A percentile compares a stretch with the other conserved stretches of the same genome.
Evolutionary conservation across 225 moss, liverwort and hornwort species (phyloP).

Genomic region (Anthoceros angustus): DNA sequence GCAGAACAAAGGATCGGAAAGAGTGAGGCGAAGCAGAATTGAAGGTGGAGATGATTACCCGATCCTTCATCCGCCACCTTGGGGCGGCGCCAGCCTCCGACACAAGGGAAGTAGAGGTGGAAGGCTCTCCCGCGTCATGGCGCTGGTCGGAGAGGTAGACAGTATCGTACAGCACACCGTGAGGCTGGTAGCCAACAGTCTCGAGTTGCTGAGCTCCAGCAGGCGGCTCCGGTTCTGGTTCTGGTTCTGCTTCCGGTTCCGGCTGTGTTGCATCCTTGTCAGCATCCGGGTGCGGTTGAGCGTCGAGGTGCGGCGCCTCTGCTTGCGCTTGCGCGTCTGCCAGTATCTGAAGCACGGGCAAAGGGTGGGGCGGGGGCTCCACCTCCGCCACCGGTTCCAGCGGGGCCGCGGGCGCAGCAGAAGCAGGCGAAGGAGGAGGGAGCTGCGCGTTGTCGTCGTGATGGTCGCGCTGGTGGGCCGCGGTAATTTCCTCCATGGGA

Average conservation of each 20-base stretch:
- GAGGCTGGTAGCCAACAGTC: conserved; percentile 36
- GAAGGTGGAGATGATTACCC: conserved; percentile 39
- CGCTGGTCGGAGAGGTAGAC: conserved; percentile 76
- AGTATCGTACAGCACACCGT: conserved; percentile 7
- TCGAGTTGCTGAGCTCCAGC: conserved; percentile 24
- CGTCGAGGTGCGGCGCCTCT: conserved; percentile 6
- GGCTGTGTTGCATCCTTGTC: background rate
- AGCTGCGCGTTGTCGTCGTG: background rate
- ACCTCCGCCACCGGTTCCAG: background rate
- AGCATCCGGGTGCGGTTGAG: background rate
- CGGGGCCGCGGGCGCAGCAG: background rate
- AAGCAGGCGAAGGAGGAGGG: background rate
- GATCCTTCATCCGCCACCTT: conserved; percentile 97
- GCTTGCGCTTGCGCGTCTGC: background rate
- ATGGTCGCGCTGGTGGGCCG: too few species aligned
- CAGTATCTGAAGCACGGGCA: background rate
- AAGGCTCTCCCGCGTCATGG: conserved; percentile 57
- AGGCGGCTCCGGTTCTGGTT: conserved; percentile 31
- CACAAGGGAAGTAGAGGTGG: conserved; percentile 19
- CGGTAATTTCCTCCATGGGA: too few species aligned
- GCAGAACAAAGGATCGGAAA: background rate
- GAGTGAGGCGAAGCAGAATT: background rate
- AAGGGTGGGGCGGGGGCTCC: background rate
- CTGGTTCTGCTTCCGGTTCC: conserved; percentile 22
- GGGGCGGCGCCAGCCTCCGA: conserved; percentile 54